Percentiles rank a stretch among this genome's conserved stretches.
These are phyloP conservation scores for Paxillus ammoniavirescens DNA, from an alignment of 768 basidiomycete species.

Conservation along the genomic window DNA sequence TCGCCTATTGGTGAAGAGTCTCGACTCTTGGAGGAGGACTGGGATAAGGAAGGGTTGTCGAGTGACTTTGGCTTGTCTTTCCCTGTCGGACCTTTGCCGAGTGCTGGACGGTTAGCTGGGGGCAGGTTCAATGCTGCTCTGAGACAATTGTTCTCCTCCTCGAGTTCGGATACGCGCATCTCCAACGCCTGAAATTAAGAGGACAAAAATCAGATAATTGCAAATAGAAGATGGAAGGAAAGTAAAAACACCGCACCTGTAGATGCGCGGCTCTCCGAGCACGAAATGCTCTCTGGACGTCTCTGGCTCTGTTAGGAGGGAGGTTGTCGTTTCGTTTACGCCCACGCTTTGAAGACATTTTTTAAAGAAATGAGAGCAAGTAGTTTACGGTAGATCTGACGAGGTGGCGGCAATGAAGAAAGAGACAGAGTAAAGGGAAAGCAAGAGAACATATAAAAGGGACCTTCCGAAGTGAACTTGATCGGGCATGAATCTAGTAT, in stretches of 20 bases:
- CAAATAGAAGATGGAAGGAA: constrained; percentile 36
- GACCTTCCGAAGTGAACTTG: constrained; percentile 29
- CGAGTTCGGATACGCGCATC: constrained; percentile 75
- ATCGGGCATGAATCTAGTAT: constrained; percentile 33
- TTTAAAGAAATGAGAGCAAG: constrained; percentile 11
- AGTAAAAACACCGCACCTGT: constrained; percentile 49
- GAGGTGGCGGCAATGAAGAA: constrained; percentile 32
- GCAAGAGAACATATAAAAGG: constrained; percentile 40
- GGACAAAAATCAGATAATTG: constrained; percentile 35
- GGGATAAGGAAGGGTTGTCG: constrained; percentile 33
- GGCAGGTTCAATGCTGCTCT: constrained; percentile 72
- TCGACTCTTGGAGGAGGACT: constrained; percentile 50
- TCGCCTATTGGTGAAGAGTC: constrained; percentile 67
- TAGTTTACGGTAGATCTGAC: constrained; percentile 13
- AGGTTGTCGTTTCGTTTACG: constrained; percentile 71
- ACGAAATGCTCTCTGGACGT: constrained; percentile 87
- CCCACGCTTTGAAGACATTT: constrained; percentile 85
- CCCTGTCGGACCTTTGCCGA: constrained; percentile 85
- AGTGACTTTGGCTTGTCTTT: constrained; percentile 72
- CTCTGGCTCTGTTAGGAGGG: constrained; percentile 70
- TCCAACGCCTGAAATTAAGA: constrained; percentile 64
- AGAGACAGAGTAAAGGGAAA: constrained; percentile 31
- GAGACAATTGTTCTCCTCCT: constrained; percentile 77
- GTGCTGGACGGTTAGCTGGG: constrained; percentile 64
- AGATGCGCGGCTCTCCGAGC: constrained; percentile 87